phyloP scores from a whole-genome alignment of 805 yeast species.

The Peterozyma toletana region DNA sequence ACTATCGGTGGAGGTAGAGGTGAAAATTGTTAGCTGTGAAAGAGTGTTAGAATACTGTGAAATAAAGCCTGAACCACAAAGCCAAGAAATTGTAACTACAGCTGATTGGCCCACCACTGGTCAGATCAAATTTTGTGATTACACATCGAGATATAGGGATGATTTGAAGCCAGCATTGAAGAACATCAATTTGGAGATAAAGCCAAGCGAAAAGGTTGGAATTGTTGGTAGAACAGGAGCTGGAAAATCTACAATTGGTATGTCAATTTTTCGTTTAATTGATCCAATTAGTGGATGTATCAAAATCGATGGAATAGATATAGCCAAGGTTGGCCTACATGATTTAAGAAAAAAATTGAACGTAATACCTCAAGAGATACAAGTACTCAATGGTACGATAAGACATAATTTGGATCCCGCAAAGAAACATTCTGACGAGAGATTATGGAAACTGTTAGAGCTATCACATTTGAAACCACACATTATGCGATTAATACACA shows the following conservation, averaged over 20 bases:
- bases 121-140: constrained; percentile 38
- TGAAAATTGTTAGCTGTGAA: constrained; percentile 76
- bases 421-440: constrained; percentile 31
- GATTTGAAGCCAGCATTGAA: constrained; percentile 44
- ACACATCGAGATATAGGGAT: constrained; percentile 50
- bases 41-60: constrained; percentile 82
- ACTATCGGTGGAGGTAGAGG: constrained; percentile 56
- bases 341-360: constrained; percentile 43
- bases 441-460: constrained; percentile 40
- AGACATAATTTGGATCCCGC: constrained; percentile 50
- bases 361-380: constrained; percentile 55
- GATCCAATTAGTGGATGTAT: constrained; percentile 41
- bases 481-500: constrained; percentile 29
- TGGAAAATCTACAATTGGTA: constrained; percentile 46
- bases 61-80: constrained; percentile 74
- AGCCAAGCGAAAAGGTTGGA: constrained; percentile 47
- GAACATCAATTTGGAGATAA: constrained; percentile 29
- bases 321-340: constrained; percentile 34
- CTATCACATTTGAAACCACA: constrained; percentile 47
- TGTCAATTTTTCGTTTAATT: constrained; percentile 43
- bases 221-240: constrained; percentile 65
- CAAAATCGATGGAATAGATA: constrained; percentile 40
- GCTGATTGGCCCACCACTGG: constrained; percentile 52
- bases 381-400: constrained; percentile 43
- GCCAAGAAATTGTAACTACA: constrained; percentile 37